Conservation (phyloP, 2,329 filamentous ascomycete species). For the Talaromyces sp. region DNA sequence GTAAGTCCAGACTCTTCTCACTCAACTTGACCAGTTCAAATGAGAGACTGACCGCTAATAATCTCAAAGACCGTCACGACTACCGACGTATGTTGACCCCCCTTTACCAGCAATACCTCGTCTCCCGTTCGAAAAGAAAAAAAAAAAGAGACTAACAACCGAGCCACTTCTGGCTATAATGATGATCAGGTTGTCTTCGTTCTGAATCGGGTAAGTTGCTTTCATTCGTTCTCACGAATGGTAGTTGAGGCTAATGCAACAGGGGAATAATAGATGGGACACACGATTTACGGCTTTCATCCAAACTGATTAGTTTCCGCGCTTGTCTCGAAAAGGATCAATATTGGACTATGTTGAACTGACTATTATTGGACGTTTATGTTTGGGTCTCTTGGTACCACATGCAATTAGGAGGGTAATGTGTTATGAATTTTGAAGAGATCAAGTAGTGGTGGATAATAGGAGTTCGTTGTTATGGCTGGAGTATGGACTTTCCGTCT, state of each 20-base stretch:
- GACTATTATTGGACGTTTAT: not conserved
- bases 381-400: not conserved
- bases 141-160: not conserved
- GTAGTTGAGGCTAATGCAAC: not conserved
- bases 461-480: not conserved
- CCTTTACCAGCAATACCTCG: not conserved
- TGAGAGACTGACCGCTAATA: not conserved
- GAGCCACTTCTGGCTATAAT: not conserved
- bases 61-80: slow-evolving; percentile 24
- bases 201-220: slow-evolving; percentile 12
- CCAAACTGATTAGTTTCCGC: not conserved
- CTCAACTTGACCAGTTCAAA: not conserved
- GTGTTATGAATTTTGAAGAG: not conserved
- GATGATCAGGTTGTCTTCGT: slow-evolving; percentile 19
- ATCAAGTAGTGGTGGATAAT: not conserved
- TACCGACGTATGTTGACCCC: slow-evolving; percentile 22
- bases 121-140: not conserved
- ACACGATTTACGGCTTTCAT: slow-evolving; percentile 5
- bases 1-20: not conserved
- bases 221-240: not conserved
- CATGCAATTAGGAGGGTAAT: not conserved
- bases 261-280: slow-evolving; percentile 9
- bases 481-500: not conserved
- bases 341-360: not conserved
- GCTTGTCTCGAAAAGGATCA: not conserved